A percentile compares a stretch with the other conserved stretches of the same genome.
phyloP scores from a whole-genome alignment of 2,329 filamentous ascomycete species.

The Teratosphaeria gauchensis region DNA sequence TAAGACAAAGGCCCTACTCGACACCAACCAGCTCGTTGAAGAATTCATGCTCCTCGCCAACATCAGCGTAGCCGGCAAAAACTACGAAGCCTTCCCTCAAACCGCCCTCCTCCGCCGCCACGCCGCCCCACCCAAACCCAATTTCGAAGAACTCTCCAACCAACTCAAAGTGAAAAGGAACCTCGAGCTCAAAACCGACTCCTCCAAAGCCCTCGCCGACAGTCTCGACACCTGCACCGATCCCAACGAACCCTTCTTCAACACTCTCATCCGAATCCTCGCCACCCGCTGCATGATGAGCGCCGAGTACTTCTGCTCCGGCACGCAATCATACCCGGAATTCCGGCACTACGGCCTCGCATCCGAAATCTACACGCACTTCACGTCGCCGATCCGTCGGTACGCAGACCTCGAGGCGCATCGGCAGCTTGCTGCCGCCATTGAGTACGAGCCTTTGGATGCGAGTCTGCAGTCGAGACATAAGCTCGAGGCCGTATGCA shows the following conservation, averaged over 20 bases:
- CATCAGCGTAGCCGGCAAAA: slow-evolving; percentile 81
- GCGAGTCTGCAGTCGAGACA: slow-evolving; percentile 69
- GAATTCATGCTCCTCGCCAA: slow-evolving; percentile 99
- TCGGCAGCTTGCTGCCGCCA: slow-evolving; percentile 87
- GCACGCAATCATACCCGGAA: slow-evolving; percentile 83
- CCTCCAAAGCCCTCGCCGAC: slow-evolving; percentile 85
- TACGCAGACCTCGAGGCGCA: slow-evolving; percentile 96
- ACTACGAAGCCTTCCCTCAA: slow-evolving; percentile 86
- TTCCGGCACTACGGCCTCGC: slow-evolving; percentile 97
- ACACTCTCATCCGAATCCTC: slow-evolving; percentile 94
- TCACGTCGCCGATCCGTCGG: slow-evolving; percentile 91
- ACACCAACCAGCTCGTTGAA: slow-evolving; percentile 95
- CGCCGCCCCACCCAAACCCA: slow-evolving; percentile 82
- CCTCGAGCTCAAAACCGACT: slow-evolving; percentile 71
- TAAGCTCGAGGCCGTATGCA: slow-evolving; percentile 86
- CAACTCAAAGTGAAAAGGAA: slow-evolving; percentile 82
- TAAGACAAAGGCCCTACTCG: slow-evolving; percentile 86
- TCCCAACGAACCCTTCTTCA: slow-evolving; percentile 81
- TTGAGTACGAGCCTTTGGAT: slow-evolving; percentile 83
- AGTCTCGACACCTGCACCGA: slow-evolving; percentile 81
- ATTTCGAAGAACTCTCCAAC: slow-evolving; percentile 88
- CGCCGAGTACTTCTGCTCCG: slow-evolving; percentile 95
- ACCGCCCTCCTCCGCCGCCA: slow-evolving; percentile 90
- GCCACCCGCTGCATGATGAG: slow-evolving; percentile 99
- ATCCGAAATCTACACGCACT: slow-evolving; percentile 95